phyloP scores from a whole-genome alignment of 2,329 filamentous ascomycete species.

The Aspergillus quadrilineatus region DNA sequence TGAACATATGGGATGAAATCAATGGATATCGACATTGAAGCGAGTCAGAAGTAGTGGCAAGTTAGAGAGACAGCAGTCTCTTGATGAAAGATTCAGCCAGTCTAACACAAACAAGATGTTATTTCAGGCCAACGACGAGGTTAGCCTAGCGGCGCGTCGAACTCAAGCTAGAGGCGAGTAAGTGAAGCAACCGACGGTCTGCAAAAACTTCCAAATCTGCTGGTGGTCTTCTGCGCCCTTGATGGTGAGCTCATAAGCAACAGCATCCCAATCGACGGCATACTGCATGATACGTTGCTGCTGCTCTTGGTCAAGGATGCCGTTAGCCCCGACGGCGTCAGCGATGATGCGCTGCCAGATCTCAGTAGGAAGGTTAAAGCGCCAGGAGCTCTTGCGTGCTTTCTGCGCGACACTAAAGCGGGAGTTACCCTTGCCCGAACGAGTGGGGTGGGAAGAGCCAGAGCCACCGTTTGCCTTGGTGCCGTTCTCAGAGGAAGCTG shows the following conservation, averaged over 20 bases:
- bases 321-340: constrained; percentile 25
- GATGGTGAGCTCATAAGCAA: constrained; percentile 30
- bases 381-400: constrained; percentile 19
- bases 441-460: not conserved
- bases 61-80: not conserved
- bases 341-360: constrained; percentile 34
- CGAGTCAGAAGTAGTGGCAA: not conserved
- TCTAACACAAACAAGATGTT: too few species aligned
- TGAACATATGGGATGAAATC: not conserved
- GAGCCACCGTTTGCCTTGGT: not conserved
- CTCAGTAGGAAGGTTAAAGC: constrained; percentile 29
- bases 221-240: constrained; percentile 31
- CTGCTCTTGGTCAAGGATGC: constrained; percentile 29
- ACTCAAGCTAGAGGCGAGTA: constrained; percentile 21
- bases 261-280: constrained; percentile 31
- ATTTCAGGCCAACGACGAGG: not conserved
- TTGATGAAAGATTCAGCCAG: not conserved
- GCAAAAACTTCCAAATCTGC: constrained; percentile 38
- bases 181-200: constrained; percentile 33
- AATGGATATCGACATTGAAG: not conserved
- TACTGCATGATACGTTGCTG: constrained; percentile 32
- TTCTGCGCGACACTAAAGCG: not conserved
- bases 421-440: constrained; percentile 6
- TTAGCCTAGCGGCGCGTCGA: too few species aligned
- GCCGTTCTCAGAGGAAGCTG: not conserved